Base-by-base conservation (phyloP, 192 early-diverging fungal genomes). In the Linnemannia elongata region DNA sequence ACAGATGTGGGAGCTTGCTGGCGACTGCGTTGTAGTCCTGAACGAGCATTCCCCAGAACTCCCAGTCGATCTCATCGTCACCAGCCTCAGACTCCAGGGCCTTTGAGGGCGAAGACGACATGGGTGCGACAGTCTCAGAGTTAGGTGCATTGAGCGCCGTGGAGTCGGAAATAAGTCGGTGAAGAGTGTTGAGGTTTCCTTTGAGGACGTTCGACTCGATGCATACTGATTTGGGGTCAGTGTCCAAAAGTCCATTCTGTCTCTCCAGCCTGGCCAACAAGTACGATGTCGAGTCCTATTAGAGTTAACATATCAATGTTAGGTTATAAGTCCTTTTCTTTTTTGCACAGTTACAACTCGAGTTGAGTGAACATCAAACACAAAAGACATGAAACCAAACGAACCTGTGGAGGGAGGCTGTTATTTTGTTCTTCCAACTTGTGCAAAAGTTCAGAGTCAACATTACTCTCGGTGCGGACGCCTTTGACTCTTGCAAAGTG, bases 11-110 rank as follows among this genome's bases (percentile, higher is more conserved):
- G 44, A 96, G 79, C 77, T 92, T 94, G 74, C 90, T 89, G 13
- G 93, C 94, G 3, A 95, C 93, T 24, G 90, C 89, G 15, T 92
- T 92, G 84, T 95, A 97, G 86, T 96, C 94, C 80, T 94, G 92
- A 42, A 97, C 94, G 41, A 97, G 90, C 66, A 90, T 91, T 15
- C 95, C 94, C 97, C 97, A 97, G 81, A 97, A 97, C 42, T 97
- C 96, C 90, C 91, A 93, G 75, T 93, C 93, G 52, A 91, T 90
- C 10, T 85, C 87, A 8, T 78, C 79, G 36, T 77, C 82, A 24
- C 79, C 75, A 13, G 79, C 74, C 69, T 87, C 77, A 38, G 57
- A 30, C 33, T 75, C 76, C 49, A 72, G n/a, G 10, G 72, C 24
- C n/a, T 81, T 81, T 57, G 72, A 75, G 72, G 41, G 47, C 38